Base-by-base conservation (phyloP, 2,329 filamentous ascomycete species). In the Gaeumannomyces tritici region DNA sequence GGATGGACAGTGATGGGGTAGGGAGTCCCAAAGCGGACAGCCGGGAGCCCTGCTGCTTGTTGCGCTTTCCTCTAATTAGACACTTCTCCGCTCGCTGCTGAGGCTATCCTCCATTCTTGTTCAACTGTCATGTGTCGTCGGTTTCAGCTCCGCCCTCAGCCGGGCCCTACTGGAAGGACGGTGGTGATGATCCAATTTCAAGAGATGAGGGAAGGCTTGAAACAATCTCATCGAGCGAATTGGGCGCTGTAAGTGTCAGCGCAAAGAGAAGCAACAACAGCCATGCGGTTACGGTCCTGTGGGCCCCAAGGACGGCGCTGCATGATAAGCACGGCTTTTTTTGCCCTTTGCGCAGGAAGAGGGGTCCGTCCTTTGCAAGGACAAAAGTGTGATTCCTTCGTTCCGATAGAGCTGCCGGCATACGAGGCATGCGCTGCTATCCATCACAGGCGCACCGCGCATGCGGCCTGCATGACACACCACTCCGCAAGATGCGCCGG, bases 191-290 rank as follows among this genome's bases (percentile, higher is more conserved):
- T 56, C 57, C 59, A 65, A 66, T 66, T 62, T 66, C 64, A 60
- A 62, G 62, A 57, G 59, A 62, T 63, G 59, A 60, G 56, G 42
- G 62, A 63, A 29, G 62, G 62, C 59, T 42, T 61, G 61, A 35
- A 60, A 61, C 62, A 65, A 66, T 66, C 62, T 64, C 65, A 62
- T 57, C 55, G 61, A 47, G 63, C 61, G 65, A 64, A 63, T 63
- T 64, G 62, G n/a, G 35, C 57, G 31, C 59, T 33, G 55, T 57
- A 57, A 21, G 31, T 55, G 31, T 51, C 42, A n/a, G 42, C 42
- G 18, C 21, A 51, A 24, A 33, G 42, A 51, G 42, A 51, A 51
- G 42, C 21, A 57, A 21, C 55, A 56, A 27, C 55, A 29, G 28
- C 21, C 55, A 26, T 29, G 28, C 55, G 15, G 55, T 56, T 28